Evolutionary conservation across 2,329 filamentous ascomycete species (phyloP).

Genomic region (Arthrocladium fulminans): DNA sequence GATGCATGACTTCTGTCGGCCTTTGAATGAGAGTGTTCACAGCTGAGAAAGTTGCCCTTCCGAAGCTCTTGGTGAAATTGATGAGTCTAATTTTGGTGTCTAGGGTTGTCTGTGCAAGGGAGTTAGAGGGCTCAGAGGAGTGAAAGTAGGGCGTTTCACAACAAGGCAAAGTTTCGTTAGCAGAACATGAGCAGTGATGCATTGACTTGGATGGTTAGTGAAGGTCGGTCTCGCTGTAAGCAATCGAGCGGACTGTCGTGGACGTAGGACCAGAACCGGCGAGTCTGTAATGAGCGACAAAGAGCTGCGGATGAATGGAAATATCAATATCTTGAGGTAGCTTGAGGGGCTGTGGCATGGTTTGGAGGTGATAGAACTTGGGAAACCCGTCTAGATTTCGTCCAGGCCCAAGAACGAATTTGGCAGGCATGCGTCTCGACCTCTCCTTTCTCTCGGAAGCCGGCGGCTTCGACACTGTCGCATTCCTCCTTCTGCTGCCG

Average conservation of each 20-base stretch:
- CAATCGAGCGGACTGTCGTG: neutral
- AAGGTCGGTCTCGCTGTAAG: constrained; percentile 5
- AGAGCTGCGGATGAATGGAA: neutral
- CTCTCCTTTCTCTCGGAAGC: neutral
- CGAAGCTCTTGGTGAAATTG: too few species aligned
- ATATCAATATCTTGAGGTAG: constrained; percentile 2
- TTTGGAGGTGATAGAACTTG: neutral
- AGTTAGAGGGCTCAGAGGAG: neutral
- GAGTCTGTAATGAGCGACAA: neutral
- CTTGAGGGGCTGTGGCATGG: neutral
- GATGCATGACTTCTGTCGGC: constrained; percentile 23
- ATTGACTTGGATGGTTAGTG: neutral
- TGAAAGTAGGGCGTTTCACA: neutral
- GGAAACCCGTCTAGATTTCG: neutral
- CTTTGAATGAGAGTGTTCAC: neutral
- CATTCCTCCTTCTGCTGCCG: too few species aligned
- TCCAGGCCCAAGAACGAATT: neutral
- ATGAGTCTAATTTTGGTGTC: too few species aligned
- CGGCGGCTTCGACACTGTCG: too few species aligned
- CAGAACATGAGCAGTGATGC: constrained; percentile 1
- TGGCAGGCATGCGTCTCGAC: neutral
- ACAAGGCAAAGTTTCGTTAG: neutral
- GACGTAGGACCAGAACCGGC: neutral
- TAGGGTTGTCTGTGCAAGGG: too few species aligned
- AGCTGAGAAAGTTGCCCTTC: too few species aligned